Percentiles rank a stretch among this genome's conserved stretches.
phyloP scores from a whole-genome alignment of 2,329 filamentous ascomycete genomes.

The Sordariomycetes sp. region DNA sequence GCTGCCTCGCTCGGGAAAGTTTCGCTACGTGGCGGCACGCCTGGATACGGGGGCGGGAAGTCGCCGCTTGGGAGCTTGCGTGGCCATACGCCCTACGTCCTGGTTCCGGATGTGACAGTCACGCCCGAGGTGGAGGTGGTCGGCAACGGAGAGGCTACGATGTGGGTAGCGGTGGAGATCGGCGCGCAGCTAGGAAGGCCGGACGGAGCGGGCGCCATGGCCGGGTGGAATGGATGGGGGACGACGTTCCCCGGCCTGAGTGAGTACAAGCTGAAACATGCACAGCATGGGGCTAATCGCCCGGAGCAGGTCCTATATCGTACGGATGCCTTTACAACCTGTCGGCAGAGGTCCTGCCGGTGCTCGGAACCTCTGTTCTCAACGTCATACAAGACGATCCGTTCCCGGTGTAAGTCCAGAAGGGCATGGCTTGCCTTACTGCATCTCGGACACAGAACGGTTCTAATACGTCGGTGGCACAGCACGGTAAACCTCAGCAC shows the following conservation, averaged over 20 bases:
- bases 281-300: neutral
- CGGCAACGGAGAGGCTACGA: conserved; percentile 17
- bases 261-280: neutral
- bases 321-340: conserved; percentile 40
- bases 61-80: neutral
- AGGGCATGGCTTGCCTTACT: neutral
- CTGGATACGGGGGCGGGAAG: neutral
- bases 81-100: conserved; percentile 23
- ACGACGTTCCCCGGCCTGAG: neutral
- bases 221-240: neutral
- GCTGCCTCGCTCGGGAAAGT: neutral
- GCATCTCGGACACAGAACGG: neutral
- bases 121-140: conserved; percentile 28
- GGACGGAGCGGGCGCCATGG: neutral
- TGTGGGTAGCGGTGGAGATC: conserved; percentile 42
- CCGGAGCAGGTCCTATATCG: conserved; percentile 20
- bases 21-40: neutral
- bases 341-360: conserved; percentile 31
- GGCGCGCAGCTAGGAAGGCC: conserved; percentile 21
- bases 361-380: conserved; percentile 26
- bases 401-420: conserved; percentile 26
- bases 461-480: neutral
- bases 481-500: conserved; percentile 32
- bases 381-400: conserved; percentile 34
- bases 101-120: conserved; percentile 15